A percentile compares a stretch with the other conserved stretches of the same genome.
phyloP scores from a whole-genome alignment of 139 green algal genomes.

The Auxenochlorella protothecoides region DNA sequence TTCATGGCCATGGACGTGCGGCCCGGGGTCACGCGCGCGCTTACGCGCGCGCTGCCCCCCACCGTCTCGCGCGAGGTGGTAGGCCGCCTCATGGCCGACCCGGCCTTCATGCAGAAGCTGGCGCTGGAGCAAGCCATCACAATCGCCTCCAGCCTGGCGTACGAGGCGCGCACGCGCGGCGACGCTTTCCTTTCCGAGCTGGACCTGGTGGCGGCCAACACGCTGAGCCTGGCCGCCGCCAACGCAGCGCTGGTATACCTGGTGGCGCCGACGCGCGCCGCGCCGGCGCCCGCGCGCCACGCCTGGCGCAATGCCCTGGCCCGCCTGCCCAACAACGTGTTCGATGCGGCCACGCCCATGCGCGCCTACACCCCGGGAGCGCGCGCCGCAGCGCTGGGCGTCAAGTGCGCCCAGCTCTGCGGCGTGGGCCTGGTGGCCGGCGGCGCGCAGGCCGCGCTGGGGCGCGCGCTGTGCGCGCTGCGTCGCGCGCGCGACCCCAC shows the following conservation, averaged over 20 bases:
- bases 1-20: constrained; percentile 89
- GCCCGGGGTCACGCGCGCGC: constrained; percentile 66
- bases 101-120: constrained; percentile 91
- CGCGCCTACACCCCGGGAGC: constrained; percentile 55
- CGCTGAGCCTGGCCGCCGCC: constrained; percentile 57
- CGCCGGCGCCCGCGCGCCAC: constrained; percentile 15
- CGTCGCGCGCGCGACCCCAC: constrained; percentile 33
- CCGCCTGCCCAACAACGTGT: constrained; percentile 68
- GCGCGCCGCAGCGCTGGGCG: constrained; percentile 57
- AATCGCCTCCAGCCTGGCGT: constrained; percentile 46
- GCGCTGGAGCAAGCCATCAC: constrained; percentile 77
- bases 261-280: constrained; percentile 70
- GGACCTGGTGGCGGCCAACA: constrained; percentile 82
- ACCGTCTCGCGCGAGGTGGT: constrained; percentile 74
- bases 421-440: constrained; percentile 68
- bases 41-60: constrained; percentile 69
- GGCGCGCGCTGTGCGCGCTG: constrained; percentile 32
- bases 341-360: constrained; percentile 71
- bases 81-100: constrained; percentile 92
- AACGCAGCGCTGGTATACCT: constrained; percentile 82
- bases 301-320: constrained; percentile 74
- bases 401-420: constrained; percentile 77
- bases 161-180: constrained; percentile 61
- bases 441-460: constrained; percentile 24
- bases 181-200: constrained; percentile 69